These are phyloP conservation scores for Tolypocladium tropicale DNA, from an alignment of 2,329 filamentous ascomycete species.

Conservation along the genomic window DNA sequence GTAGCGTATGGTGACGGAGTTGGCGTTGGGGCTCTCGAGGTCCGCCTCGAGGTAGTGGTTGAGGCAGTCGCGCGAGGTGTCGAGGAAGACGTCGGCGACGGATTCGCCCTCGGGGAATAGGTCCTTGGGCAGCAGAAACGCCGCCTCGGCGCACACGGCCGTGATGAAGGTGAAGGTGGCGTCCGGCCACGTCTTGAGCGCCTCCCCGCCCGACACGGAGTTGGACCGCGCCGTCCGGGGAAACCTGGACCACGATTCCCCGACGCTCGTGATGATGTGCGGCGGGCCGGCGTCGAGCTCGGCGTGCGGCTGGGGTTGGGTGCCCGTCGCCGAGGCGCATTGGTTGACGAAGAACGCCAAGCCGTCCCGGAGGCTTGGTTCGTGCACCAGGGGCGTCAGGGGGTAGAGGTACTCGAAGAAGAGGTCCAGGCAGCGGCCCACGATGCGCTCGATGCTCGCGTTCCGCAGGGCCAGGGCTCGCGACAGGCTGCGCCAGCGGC, in stretches of 20 bases:
- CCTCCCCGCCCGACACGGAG: background rate
- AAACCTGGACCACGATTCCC: conserved; percentile 1
- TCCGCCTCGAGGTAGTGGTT: conserved; percentile 29
- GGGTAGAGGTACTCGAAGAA: conserved; percentile 33
- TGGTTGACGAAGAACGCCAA: conserved; percentile 20
- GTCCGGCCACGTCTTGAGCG: conserved; percentile 18
- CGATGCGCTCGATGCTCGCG: conserved; percentile 13
- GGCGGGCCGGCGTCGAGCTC: background rate
- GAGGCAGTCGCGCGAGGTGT: conserved; percentile 26
- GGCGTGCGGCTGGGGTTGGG: background rate
- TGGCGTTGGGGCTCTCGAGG: conserved; percentile 29
- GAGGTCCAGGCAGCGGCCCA: conserved; percentile 24
- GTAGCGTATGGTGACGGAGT: conserved; percentile 31
- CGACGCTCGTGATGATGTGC: background rate
- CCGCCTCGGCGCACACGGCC: conserved; percentile 31
- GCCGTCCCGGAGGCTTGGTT: conserved; percentile 26
- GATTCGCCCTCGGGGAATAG: conserved; percentile 27
- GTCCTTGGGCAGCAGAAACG: conserved; percentile 27
- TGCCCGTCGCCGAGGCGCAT: background rate
- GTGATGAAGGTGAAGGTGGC: conserved; percentile 30
- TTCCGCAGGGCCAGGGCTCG: conserved; percentile 13
- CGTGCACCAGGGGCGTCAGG: conserved; percentile 30
- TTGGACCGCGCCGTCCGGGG: background rate
- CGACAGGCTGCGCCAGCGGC: conserved; percentile 18
- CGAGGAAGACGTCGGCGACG: conserved; percentile 26